phyloP scores from a whole-genome alignment of 768 basidiomycete species.

The Arthromyces matolae region DNA sequence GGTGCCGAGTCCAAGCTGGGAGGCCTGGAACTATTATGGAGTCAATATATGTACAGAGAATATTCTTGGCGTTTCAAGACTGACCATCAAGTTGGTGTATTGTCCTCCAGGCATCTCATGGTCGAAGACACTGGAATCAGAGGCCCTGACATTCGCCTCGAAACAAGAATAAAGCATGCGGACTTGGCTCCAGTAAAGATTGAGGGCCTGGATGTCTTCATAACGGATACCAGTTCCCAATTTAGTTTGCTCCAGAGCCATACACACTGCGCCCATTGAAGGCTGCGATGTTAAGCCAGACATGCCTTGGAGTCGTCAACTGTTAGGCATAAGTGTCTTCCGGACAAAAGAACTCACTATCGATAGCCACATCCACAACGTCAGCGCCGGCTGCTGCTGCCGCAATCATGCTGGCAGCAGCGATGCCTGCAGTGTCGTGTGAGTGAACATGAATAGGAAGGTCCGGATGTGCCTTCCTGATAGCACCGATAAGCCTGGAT shows the following conservation, averaged over 20 bases:
- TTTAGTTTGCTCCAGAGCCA: conserved; percentile 90
- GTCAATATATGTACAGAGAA: conserved; percentile 14
- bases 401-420: conserved; percentile 96
- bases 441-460: conserved; percentile 99
- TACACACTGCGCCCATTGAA: conserved; percentile 96
- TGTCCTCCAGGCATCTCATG: conserved; percentile 99
- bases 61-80: neutral
- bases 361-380: conserved; percentile 96
- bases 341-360: conserved; percentile 59
- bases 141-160: conserved; percentile 96
- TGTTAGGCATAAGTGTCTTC: conserved; percentile 8
- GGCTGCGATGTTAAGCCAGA: conserved; percentile 98
- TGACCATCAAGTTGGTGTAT: conserved; percentile 89
- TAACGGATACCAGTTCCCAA: conserved; percentile 96
- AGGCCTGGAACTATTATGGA: conserved; percentile 85
- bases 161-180: conserved; percentile 94
- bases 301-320: conserved; percentile 63
- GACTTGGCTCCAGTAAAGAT: conserved; percentile 97
- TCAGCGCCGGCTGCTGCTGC: conserved; percentile 96
- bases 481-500: conserved; percentile 82
- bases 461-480: conserved; percentile 94
- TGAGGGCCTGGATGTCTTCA: conserved; percentile 95
- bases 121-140: conserved; percentile 97
- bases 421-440: conserved; percentile 98
- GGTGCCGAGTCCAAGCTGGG: conserved; percentile 93